A percentile compares a stretch with the other conserved stretches of the same genome.
These are phyloP conservation scores for Colletotrichum liriopes DNA, from an alignment of 2,329 filamentous ascomycete species.

Conservation along the genomic window DNA sequence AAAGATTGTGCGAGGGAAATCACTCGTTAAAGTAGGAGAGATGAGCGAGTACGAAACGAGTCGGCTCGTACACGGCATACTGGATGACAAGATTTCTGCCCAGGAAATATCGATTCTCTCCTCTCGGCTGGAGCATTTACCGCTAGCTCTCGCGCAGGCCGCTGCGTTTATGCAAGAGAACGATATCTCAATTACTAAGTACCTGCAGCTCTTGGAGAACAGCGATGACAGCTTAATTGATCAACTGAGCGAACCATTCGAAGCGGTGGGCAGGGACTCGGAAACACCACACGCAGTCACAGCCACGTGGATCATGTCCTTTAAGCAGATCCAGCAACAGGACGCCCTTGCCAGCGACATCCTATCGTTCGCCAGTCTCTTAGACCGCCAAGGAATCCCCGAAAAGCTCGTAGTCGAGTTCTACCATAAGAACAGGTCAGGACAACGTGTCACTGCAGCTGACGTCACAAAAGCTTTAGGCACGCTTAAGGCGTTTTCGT, in stretches of 20 bases:
- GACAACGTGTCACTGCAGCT: neutral
- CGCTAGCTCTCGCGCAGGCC: conserved; percentile 54
- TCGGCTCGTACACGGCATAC: conserved; percentile 45
- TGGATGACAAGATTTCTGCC: conserved; percentile 32
- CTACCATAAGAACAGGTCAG: conserved; percentile 14
- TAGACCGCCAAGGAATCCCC: conserved; percentile 59
- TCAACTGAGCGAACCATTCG: conserved; percentile 51
- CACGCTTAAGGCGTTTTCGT: conserved; percentile 11
- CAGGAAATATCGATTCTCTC: conserved; percentile 44
- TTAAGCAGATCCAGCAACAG: conserved; percentile 51
- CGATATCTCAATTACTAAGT: conserved; percentile 45
- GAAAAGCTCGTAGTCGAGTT: conserved; percentile 48
- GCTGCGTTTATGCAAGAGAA: conserved; percentile 55
- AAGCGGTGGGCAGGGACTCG: conserved; percentile 49
- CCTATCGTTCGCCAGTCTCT: conserved; percentile 63
- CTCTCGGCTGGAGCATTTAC: conserved; percentile 50
- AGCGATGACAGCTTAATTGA: conserved; percentile 45
- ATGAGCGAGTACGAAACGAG: conserved; percentile 49
- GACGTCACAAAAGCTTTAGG: conserved; percentile 10
- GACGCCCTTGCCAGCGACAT: conserved; percentile 56
- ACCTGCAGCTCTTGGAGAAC: conserved; percentile 48
- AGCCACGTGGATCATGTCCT: conserved; percentile 49
- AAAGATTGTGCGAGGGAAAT: conserved; percentile 46
- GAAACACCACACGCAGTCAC: conserved; percentile 47
- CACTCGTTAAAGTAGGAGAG: conserved; percentile 47